Evolutionary conservation across 2,329 filamentous ascomycete genomes (phyloP).

Genomic region (Fusarium coicis): DNA sequence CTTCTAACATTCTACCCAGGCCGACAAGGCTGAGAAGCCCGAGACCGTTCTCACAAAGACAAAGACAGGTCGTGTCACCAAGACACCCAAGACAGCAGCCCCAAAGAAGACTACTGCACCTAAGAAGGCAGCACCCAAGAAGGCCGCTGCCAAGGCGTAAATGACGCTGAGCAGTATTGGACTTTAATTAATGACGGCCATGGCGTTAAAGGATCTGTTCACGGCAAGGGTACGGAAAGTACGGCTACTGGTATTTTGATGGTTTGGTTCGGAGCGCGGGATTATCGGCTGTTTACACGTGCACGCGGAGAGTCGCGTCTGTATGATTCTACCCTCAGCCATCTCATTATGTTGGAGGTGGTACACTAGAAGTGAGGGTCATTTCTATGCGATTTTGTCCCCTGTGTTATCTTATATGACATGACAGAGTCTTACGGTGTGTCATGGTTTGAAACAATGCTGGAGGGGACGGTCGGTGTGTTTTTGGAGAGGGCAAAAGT

Average conservation of each 20-base stretch:
- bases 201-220: slow-evolving; percentile 49
- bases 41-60: slow-evolving; percentile 78
- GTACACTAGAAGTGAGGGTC: slow-evolving; percentile 30
- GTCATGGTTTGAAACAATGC: slow-evolving; percentile 31
- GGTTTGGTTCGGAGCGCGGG: slow-evolving; percentile 43
- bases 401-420: slow-evolving; percentile 40
- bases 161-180: slow-evolving; percentile 35
- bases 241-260: slow-evolving; percentile 43
- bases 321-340: slow-evolving; percentile 33
- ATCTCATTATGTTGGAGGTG: slow-evolving; percentile 35
- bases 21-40: slow-evolving; percentile 67
- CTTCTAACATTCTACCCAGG: slow-evolving; percentile 26
- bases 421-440: slow-evolving; percentile 32
- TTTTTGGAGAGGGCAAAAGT: slow-evolving; percentile 24
- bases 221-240: slow-evolving; percentile 41
- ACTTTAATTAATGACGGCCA: slow-evolving; percentile 53
- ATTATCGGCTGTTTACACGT: slow-evolving; percentile 37
- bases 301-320: slow-evolving; percentile 32
- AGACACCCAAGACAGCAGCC: slow-evolving; percentile 63
- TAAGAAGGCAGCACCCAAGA: slow-evolving; percentile 56
- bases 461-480: slow-evolving; percentile 29
- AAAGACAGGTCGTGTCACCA: slow-evolving; percentile 86
- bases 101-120: slow-evolving; percentile 51
- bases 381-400: slow-evolving; percentile 36
- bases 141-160: slow-evolving; percentile 58